Conservation (phyloP, 2,329 filamentous ascomycete species). For the Verticillium alfalfae region DNA sequence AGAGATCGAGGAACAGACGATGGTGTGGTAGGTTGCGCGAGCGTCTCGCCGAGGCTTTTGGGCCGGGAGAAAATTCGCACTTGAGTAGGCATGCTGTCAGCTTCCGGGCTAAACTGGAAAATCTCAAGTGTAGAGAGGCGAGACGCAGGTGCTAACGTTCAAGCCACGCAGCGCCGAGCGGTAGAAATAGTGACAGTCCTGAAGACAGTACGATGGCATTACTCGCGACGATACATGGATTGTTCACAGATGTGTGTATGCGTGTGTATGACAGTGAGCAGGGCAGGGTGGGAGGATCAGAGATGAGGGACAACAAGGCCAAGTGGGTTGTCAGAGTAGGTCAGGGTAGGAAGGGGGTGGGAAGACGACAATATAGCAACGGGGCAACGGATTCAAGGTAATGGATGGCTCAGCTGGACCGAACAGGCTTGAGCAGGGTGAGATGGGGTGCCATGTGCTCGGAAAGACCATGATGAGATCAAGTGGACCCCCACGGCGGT, state of each 20-base stretch:
- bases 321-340: background rate
- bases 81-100: constrained; percentile 27
- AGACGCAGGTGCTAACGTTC: constrained; percentile 74
- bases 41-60: constrained; percentile 65
- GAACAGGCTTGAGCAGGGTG: constrained; percentile 1
- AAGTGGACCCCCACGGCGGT: constrained; percentile 10
- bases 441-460: background rate
- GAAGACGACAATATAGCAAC: constrained; percentile 8
- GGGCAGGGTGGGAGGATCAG: background rate
- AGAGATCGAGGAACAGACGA: constrained; percentile 33
- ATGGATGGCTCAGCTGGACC: constrained; percentile 1
- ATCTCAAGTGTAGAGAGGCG: constrained; percentile 64
- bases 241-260: constrained; percentile 1
- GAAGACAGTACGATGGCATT: constrained; percentile 77
- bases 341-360: background rate
- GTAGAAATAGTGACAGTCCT: constrained; percentile 92
- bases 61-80: constrained; percentile 49
- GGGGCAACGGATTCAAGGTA: constrained; percentile 7
- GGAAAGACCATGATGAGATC: constrained; percentile 6
- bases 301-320: background rate
- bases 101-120: constrained; percentile 8
- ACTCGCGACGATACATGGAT: constrained; percentile 31
- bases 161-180: constrained; percentile 82
- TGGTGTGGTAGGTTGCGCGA: constrained; percentile 42
- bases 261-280: constrained; percentile 2